Evolutionary conservation across 202 grass and related monocot species (phyloP).

Genomic region (Saccharum hybrid): DNA sequence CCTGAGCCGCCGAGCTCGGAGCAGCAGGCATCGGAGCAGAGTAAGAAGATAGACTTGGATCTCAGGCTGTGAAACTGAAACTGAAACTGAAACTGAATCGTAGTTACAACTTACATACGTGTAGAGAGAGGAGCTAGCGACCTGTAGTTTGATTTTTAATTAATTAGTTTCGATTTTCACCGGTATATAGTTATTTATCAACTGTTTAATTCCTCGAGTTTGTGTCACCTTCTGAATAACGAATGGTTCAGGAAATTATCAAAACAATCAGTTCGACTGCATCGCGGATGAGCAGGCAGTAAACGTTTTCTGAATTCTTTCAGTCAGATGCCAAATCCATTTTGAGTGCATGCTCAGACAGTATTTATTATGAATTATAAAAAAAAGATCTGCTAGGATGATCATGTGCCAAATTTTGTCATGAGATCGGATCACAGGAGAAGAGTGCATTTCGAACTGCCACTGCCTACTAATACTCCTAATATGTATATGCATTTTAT

Average conservation of each 20-base stretch:
- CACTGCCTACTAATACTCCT: background rate
- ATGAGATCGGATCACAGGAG: background rate
- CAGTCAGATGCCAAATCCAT: background rate
- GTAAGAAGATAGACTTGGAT: conserved; percentile 77
- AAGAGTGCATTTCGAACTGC: conserved; percentile 27
- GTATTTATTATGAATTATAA: background rate
- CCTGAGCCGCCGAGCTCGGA: conserved; percentile 47
- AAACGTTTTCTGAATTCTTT: conserved; percentile 3
- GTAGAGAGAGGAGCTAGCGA: conserved; percentile 28
- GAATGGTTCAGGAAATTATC: conserved; percentile 18
- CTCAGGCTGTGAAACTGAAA: conserved; percentile 61
- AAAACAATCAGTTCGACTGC: background rate
- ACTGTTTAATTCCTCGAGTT: conserved; percentile 23
- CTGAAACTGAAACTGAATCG: background rate
- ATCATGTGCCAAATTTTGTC: background rate
- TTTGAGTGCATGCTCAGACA: background rate
- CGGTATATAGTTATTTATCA: conserved; percentile 26
- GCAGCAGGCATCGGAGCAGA: conserved; percentile 53
- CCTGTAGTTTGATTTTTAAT: conserved; percentile 36
- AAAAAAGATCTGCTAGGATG: conserved; percentile 5
- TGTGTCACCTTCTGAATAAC: conserved; percentile 19
- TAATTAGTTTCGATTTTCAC: conserved; percentile 38
- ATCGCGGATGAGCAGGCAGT: background rate
- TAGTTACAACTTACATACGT: background rate
- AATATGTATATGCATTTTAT: background rate